A percentile compares a stretch with the other conserved stretches of the same genome.
These are phyloP conservation scores for Hypoxylon sp. DNA, from an alignment of 2,329 filamentous ascomycete species.

Conservation along the genomic window DNA sequence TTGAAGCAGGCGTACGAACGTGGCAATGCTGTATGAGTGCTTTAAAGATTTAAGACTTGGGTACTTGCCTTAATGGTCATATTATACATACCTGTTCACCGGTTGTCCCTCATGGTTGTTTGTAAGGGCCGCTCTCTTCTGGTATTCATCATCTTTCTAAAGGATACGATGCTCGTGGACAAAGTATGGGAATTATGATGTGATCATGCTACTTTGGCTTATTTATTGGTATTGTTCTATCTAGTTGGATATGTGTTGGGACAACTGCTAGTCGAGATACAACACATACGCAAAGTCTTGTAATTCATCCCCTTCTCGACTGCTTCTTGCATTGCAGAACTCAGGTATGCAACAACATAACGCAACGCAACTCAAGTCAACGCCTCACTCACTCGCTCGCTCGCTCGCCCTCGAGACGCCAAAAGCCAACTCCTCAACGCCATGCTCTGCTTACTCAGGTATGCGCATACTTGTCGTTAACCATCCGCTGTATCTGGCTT, in stretches of 20 bases:
- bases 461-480: slow-evolving; percentile 15
- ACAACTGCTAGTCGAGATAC: not conserved
- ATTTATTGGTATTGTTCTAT: slow-evolving; percentile 3
- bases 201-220: not conserved
- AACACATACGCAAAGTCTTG: slow-evolving; percentile 1
- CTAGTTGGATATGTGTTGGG: not conserved
- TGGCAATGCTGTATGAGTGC: not conserved
- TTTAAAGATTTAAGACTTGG: not conserved
- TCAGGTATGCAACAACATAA: slow-evolving; percentile 27
- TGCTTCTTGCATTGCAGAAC: slow-evolving; percentile 10
- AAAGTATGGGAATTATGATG: not conserved
- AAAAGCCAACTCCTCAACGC: slow-evolving; percentile 35
- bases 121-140: too few relatives aligned
- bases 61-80: not conserved
- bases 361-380: slow-evolving; percentile 14
- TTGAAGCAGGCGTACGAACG: not conserved
- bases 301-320: not conserved
- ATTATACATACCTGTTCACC: not conserved
- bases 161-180: not conserved
- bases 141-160: not conserved
- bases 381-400: slow-evolving; percentile 21
- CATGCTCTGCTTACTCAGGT: slow-evolving; percentile 30
- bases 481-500: slow-evolving; percentile 2
- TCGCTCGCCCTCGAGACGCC: slow-evolving; percentile 10
- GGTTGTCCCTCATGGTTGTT: not conserved